Base-by-base conservation (phyloP, 345 rosid species). In the Pugionium dolabratum region DNA sequence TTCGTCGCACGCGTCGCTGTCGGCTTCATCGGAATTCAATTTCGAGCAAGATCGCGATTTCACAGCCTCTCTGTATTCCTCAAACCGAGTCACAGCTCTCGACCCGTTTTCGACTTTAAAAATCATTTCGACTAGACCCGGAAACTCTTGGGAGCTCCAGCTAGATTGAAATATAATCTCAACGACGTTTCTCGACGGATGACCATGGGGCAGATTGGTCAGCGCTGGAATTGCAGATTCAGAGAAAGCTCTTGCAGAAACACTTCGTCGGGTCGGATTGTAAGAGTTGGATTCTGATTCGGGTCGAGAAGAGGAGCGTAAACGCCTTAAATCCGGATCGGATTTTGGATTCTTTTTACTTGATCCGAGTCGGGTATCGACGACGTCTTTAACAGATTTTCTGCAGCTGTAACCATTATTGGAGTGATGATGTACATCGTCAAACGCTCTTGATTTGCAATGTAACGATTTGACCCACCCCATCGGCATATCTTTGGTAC, bases 151-250 rank as follows among this genome's bases (percentile, higher is more conserved):
- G 53, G 85, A 83, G 64, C 85, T 78, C 99, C 99, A 94, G 59
- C 99, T 87, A 9, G 99, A 80, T 74, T 86, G 97, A 69, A 94
- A 94, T 48, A 94, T 94, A 10, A 94, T 94, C 79, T 94, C 91
- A 10, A 94, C 96, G 36, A 94, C 99, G 52, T 89, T 90, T 41
- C 99, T 82, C 0, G 96, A 90, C 29, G 96, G 95, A 57, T 94
- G 99, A 40, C 97, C 99, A 25, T 76, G 83, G 5, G 89, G 83
- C 0, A 94, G 82, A 79, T 94, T 93, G 26, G 90, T 86, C 10
- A 94, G 76, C 4, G 90, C 81, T 8, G 96, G 96, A 54, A 51
- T 9, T 2, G 76, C 62, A 1, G 84, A 64, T 49, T 87, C 89
- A 0, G 88, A 49, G 42, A 79, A 50, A 2, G 82, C 59, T 54